Conservation (phyloP, 805 yeast genomes). For the Schizosaccharomyces pombe region DNA sequence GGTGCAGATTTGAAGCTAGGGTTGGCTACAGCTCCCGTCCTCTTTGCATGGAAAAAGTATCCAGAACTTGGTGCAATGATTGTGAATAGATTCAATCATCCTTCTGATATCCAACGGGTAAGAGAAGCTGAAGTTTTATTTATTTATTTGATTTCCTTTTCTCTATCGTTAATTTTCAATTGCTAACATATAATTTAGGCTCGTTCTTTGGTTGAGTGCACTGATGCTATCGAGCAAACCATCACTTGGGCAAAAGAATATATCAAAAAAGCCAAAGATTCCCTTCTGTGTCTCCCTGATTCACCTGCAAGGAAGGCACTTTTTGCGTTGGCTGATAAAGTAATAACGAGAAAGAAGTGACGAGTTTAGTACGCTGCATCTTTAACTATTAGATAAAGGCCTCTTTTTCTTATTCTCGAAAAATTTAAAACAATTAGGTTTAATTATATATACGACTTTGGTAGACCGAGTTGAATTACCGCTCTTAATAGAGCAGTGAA, state of each 20-base stretch:
- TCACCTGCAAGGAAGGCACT: constrained; percentile 76
- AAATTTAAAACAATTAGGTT: no score
- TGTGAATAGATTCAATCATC: constrained; percentile 52
- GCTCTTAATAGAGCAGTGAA: no score
- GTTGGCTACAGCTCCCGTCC: constrained; percentile 86
- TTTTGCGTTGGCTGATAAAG: constrained; percentile 59
- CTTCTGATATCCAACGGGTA: constrained; percentile 56
- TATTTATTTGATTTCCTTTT: neutral
- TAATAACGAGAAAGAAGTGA: constrained; percentile 57
- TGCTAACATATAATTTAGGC: constrained; percentile 20
- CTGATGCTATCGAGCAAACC: constrained; percentile 58
- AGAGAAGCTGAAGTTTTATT: neutral
- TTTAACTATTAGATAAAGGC: no score
- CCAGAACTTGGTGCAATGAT: constrained; percentile 71
- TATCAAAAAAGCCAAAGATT: constrained; percentile 48
- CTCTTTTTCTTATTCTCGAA: no score
- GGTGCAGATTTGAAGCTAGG: constrained; percentile 89
- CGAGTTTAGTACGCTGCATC: neutral
- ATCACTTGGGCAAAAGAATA: constrained; percentile 53
- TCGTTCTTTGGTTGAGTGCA: constrained; percentile 41
- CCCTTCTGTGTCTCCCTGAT: constrained; percentile 50
- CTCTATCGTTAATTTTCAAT: neutral
- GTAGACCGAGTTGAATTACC: no score
- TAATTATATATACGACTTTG: no score
- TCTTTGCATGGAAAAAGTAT: constrained; percentile 77